Conservation (phyloP, 1,139 yeast species). For the Pichia sp. region DNA sequence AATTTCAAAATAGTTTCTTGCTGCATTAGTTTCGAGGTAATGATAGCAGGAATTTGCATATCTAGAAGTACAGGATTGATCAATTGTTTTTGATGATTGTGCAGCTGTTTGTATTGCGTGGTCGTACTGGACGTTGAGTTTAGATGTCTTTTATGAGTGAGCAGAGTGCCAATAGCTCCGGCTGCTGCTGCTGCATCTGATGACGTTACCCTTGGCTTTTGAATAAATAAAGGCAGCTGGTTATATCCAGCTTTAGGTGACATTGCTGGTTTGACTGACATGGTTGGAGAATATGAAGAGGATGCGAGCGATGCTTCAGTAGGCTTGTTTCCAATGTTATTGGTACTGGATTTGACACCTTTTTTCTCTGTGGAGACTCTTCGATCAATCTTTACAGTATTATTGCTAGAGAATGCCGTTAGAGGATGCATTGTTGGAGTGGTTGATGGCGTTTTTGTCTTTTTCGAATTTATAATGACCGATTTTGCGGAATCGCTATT, state of each 20-base stretch:
- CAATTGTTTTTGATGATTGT: slow-evolving; percentile 27
- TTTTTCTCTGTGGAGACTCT: not conserved
- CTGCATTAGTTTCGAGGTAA: slow-evolving; percentile 27
- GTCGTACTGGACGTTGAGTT: slow-evolving; percentile 22
- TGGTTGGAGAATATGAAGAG: not conserved
- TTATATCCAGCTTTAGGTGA: not conserved
- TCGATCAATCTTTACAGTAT: not conserved
- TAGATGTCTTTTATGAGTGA: slow-evolving; percentile 28
- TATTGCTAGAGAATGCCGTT: slow-evolving; percentile 1
- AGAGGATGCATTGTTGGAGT: not conserved
- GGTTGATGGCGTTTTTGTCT: not conserved
- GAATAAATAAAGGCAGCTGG: slow-evolving; percentile 8
- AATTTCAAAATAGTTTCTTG: slow-evolving; percentile 37
- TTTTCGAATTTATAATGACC: slow-evolving; percentile 10
- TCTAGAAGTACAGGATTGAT: slow-evolving; percentile 31
- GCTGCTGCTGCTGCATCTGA: slow-evolving; percentile 33
- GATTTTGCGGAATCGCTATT: slow-evolving; percentile 14
- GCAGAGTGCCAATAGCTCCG: slow-evolving; percentile 31
- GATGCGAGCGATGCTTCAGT: not conserved
- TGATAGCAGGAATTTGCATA: slow-evolving; percentile 29
- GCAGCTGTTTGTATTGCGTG: slow-evolving; percentile 23
- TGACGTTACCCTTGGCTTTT: slow-evolving; percentile 16
- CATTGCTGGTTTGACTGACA: not conserved
- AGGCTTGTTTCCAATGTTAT: not conserved
- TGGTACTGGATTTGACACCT: not conserved